phyloP scores from a whole-genome alignment of 2,329 filamentous ascomycete genomes.

The Cordyceps pruinosa region DNA sequence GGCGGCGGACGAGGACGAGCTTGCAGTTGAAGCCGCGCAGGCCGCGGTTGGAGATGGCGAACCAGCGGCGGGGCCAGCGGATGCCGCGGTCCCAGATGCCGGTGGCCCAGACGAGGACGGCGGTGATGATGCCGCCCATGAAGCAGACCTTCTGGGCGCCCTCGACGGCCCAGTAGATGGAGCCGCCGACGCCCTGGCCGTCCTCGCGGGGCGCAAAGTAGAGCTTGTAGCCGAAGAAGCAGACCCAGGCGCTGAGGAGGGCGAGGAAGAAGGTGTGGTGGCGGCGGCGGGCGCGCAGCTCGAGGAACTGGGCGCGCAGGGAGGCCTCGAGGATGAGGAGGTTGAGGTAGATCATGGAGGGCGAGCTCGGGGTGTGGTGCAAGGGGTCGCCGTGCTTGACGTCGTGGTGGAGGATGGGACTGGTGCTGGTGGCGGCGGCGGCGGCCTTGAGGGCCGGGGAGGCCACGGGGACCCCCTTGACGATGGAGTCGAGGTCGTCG shows the following conservation, averaged over 20 bases:
- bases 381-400: conserved; percentile 60
- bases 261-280: conserved; percentile 91
- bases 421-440: conserved; percentile 25
- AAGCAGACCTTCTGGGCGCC: conserved; percentile 85
- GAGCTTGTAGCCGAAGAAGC: conserved; percentile 79
- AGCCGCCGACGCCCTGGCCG: conserved; percentile 82
- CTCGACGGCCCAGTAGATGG: conserved; percentile 94
- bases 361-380: conserved; percentile 76
- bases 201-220: conserved; percentile 96
- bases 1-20: conserved; percentile 77
- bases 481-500: conserved; percentile 73
- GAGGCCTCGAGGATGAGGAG: conserved; percentile 94
- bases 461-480: conserved; percentile 59
- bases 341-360: conserved; percentile 96
- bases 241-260: conserved; percentile 71
- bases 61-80: conserved; percentile 88
- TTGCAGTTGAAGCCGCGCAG: conserved; percentile 93
- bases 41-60: conserved; percentile 81
- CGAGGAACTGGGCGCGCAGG: conserved; percentile 85
- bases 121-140: conserved; percentile 83
- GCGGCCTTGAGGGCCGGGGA: conserved; percentile 17
- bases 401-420: conserved; percentile 37
- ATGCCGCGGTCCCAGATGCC: conserved; percentile 96
- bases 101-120: conserved; percentile 82
- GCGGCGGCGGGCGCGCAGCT: conserved; percentile 76